Percentiles rank a stretch among this genome's conserved stretches.
Conservation (phyloP, 139 green algal species). For the Chlorella sp. region DNA sequence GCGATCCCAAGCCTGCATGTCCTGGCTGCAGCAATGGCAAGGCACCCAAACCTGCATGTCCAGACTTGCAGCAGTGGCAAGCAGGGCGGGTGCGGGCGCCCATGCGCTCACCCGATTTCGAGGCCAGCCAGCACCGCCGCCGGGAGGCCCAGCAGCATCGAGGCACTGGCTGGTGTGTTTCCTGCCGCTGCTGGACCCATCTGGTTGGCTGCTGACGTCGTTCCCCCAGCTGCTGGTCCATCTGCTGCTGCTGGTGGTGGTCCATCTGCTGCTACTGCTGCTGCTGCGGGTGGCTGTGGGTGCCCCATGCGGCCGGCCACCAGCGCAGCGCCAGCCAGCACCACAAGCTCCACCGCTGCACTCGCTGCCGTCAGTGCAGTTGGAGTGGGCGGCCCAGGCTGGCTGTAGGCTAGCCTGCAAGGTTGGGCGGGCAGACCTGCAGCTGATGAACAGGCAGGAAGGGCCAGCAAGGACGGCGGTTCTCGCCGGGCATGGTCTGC, state of each 20-base stretch:
- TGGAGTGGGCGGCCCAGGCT: constrained; percentile 18
- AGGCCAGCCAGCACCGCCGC: constrained; percentile 3
- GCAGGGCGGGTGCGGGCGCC: not conserved
- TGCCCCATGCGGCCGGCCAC: not conserved
- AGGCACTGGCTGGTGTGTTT: not conserved
- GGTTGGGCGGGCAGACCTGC: not conserved
- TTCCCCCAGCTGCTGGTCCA: not conserved
- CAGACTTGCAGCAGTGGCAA: too few relatives aligned
- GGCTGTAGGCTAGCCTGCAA: constrained; percentile 19
- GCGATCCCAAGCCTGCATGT: too few relatives aligned
- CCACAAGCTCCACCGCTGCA: not conserved
- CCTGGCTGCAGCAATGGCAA: too few relatives aligned
- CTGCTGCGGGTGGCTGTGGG: not conserved
- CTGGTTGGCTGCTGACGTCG: not conserved
- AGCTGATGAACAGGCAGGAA: too few relatives aligned
- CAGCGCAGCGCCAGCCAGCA: not conserved
- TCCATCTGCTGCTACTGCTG: not conserved
- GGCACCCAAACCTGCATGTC: too few relatives aligned
- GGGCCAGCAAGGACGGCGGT: too few relatives aligned
- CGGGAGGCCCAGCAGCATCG: constrained; percentile 3
- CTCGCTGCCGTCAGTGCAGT: not conserved
- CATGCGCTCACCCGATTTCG: constrained; percentile 17
- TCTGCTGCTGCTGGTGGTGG: not conserved
- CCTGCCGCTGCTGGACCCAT: not conserved
- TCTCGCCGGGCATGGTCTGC: too few relatives aligned